Evolutionary conservation across 139 green algal species (phyloP).

Genomic region (Mesotaenium endlicherianum): DNA sequence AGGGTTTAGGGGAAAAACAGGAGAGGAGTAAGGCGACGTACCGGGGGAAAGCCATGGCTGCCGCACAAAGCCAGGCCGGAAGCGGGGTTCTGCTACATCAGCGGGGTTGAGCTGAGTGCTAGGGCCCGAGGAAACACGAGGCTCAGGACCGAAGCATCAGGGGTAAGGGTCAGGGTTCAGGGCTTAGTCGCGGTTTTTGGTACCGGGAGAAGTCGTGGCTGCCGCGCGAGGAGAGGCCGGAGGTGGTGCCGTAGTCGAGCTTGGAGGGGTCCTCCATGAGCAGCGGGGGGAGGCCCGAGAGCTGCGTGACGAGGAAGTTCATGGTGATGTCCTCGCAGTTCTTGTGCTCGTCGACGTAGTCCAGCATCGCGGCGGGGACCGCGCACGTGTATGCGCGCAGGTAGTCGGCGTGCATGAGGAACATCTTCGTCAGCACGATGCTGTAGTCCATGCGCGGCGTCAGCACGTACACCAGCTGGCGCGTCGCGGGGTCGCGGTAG

Average conservation of each 20-base stretch:
- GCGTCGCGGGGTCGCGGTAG: neutral
- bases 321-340: constrained; percentile 49
- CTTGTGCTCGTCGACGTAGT: constrained; percentile 30
- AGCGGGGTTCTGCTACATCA: no score
- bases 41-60: no score
- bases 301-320: constrained; percentile 42
- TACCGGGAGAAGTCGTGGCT: constrained; percentile 14
- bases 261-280: constrained; percentile 29
- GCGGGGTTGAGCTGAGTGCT: no score
- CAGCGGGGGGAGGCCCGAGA: constrained; percentile 23
- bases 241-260: constrained; percentile 4
- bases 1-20: no score
- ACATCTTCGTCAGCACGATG: constrained; percentile 46
- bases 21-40: no score
- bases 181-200: neutral
- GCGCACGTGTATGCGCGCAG: constrained; percentile 40
- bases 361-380: constrained; percentile 3
- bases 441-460: constrained; percentile 20
- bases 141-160: neutral
- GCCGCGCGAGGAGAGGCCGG: neutral
- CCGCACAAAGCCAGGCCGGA: no score
- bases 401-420: constrained; percentile 37
- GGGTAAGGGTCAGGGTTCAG: neutral
- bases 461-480: constrained; percentile 17
- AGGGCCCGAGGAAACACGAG: no score